Evolutionary conservation across 805 yeast species (phyloP), one percentile per base, ranked within the genome.

Genomic region (Isabelozyma gotoi): DNA sequence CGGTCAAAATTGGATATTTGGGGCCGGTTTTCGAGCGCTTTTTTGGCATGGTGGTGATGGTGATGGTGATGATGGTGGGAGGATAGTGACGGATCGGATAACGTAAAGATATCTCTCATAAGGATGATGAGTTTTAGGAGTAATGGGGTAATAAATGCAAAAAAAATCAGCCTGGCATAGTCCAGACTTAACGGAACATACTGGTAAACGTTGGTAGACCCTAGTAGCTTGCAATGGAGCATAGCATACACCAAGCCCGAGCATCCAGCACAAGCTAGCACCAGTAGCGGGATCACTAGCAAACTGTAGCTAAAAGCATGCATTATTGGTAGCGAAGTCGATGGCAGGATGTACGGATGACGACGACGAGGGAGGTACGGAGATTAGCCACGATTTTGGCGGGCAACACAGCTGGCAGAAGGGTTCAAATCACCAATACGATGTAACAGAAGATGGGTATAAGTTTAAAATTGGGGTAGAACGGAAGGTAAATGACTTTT

Each of bases 141-240:
- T n/a, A 24, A n/a, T 19, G 32, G 39, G n/a, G 32, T 20, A 7
- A 36, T 14, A 15, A 20, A 14, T 24, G 32, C 39, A 36, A 36
- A 36, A 24, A 36, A 36, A 24, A 36, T 24, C 14, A 20, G 29
- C 11, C 39, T 12, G 10, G 39, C 11, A 19, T 15, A 36, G 16
- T 36, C 39, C 20, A 15, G 27, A 8, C 11, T n/a, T 14, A n/a
- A 11, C 1, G 39, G 31, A 16, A 7, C 8, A 36, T 36, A 19
- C n/a, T 24, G 31, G 31, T 36, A 20, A 3, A 14, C 31, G 10
- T 19, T 20, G 7, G 39, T 7, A 20, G 39, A 36, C 7, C 11
- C 16, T 35, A 12, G 38, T 24, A 24, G 29, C 12, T 5, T 24
- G 4, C n/a, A n/a, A 7, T 24, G 29, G 4, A 24, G 12, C 12